Base-by-base conservation (phyloP, 148 eudicot species). In the Silene conica region DNA sequence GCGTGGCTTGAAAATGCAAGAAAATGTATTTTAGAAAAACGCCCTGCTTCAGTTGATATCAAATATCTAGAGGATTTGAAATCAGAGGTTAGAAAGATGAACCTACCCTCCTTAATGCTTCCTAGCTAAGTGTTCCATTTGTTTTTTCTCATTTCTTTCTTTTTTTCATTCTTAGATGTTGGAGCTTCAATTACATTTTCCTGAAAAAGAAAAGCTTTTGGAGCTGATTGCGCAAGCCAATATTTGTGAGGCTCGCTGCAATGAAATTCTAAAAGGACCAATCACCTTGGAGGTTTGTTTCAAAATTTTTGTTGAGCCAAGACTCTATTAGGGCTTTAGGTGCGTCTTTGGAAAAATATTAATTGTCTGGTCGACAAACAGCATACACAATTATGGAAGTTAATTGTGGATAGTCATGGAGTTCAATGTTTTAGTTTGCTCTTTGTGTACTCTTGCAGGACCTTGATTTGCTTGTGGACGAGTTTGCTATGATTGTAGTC, bases 151-250 rank as follows among this genome's bases (percentile, higher is more conserved):
- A 38, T 72, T 69, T 62, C 23, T 7, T 63, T 34, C 63, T 60
- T 19, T 65, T 25, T 67, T 64, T 25, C 28, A 54, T 77, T 25
- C 28, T 57, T 77, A 96, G 99, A 85, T 87, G 72, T 71, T 70
- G 23, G 95, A 85, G 73, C 87, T 89, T 70, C 84, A 85, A 65
- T 62, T 89, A 62, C 83, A 90, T 71, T 79, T 82, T 23, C 92
- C 95, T 67, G 99, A 92, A 83, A 82, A 76, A 63, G 84, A 89
- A 77, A 77, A 78, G 84, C 90, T 96, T 64, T 72, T 69, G 80
- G 79, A 82, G 80, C 77, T 90, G 38, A 64, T 85, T 57, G 79
- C 65, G 77, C 83, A 81, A 86, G 92, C 79, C 73, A 88, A 90
- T 80, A 77, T 73, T 2, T 88, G 96, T 75, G 88, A 81, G 77